Percentiles rank a stretch among this genome's conserved stretches.
Conservation (phyloP, 2,329 filamentous ascomycete genomes). For the Plectosphaerella cucumerina region DNA sequence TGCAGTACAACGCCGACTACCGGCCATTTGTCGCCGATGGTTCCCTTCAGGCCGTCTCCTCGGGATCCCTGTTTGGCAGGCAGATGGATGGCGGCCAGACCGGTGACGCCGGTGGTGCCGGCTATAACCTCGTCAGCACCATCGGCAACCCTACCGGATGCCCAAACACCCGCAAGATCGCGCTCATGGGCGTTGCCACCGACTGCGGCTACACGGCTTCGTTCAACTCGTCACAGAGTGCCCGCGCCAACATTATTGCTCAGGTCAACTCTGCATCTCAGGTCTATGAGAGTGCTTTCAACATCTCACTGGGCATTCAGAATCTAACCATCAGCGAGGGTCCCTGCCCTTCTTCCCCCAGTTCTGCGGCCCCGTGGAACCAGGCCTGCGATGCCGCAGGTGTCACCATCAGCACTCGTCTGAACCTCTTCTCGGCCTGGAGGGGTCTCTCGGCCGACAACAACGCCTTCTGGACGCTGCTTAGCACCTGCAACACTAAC, state of each 20-base stretch:
- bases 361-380: slow-evolving; percentile 76
- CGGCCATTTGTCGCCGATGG: slow-evolving; percentile 63
- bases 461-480: slow-evolving; percentile 90
- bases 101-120: slow-evolving; percentile 66
- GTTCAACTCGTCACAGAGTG: slow-evolving; percentile 63
- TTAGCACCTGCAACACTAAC: slow-evolving; percentile 77
- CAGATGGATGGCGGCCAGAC: slow-evolving; percentile 66
- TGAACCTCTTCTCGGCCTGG: slow-evolving; percentile 89
- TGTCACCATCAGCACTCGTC: slow-evolving; percentile 66
- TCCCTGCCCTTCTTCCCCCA: slow-evolving; percentile 67
- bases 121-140: slow-evolving; percentile 70
- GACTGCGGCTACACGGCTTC: slow-evolving; percentile 82
- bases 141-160: slow-evolving; percentile 85
- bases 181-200: slow-evolving; percentile 84
- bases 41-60: slow-evolving; percentile 56
- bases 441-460: slow-evolving; percentile 70
- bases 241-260: slow-evolving; percentile 71
- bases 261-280: slow-evolving; percentile 84
- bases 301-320: slow-evolving; percentile 85
- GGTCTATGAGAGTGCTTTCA: slow-evolving; percentile 87
- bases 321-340: slow-evolving; percentile 76
- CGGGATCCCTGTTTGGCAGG: slow-evolving; percentile 66
- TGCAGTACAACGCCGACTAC: slow-evolving; percentile 74
- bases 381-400: slow-evolving; percentile 58
- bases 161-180: slow-evolving; percentile 84